Percentiles rank a stretch among this genome's conserved stretches.
Conservation (phyloP, 257 asterid species). For the Capsicum rhomboideum region DNA sequence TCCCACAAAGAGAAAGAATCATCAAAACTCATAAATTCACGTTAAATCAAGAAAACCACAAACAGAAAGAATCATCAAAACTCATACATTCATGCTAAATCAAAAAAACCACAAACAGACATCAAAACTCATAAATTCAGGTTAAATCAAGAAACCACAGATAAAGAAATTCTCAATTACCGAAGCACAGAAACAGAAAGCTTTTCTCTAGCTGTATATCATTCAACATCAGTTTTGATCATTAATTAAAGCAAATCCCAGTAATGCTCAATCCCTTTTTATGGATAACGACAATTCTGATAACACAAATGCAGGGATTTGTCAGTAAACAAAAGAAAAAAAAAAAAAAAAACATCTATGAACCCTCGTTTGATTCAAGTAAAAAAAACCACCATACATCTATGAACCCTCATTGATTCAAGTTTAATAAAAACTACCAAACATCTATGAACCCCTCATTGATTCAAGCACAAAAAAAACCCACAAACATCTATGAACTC, state of each 20-base stretch:
- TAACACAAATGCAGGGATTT: slow-evolving; percentile 4
- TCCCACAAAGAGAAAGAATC: background rate
- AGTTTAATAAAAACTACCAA: background rate
- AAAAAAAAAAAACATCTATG: background rate
- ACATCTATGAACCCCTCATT: slow-evolving; percentile 11
- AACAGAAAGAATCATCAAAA: background rate
- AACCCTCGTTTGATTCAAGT: slow-evolving; percentile 20
- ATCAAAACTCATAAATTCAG: too few species aligned
- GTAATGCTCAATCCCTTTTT: background rate
- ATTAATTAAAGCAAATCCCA: background rate
- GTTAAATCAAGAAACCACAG: background rate
- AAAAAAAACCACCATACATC: background rate
- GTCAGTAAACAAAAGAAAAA: background rate
- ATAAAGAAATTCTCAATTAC: background rate
- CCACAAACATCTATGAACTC: slow-evolving; percentile 6
- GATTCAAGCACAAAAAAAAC: background rate
- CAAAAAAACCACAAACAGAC: background rate
- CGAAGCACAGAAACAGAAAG: background rate
- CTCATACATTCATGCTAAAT: background rate
- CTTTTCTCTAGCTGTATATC: background rate
- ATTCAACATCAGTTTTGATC: background rate
- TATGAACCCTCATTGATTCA: slow-evolving; percentile 20
- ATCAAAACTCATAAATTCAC: background rate
- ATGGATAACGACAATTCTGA: background rate
- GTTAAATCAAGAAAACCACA: background rate